Conservation (phyloP, 306 rosid genomes). For the Trifolium pratense region DNA sequence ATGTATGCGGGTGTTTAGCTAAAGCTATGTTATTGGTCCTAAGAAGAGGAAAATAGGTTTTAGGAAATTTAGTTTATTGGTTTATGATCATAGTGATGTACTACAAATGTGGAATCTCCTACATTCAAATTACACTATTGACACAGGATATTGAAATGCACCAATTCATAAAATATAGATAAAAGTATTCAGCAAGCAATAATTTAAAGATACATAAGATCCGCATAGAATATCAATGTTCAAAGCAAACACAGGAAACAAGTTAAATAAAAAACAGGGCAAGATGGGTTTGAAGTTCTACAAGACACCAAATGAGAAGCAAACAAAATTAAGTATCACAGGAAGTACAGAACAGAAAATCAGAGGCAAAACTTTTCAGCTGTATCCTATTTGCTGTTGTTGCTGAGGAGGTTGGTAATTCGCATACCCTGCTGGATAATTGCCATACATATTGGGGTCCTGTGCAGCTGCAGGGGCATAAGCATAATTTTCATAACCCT, state of each 20-base stretch:
- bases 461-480: constrained; percentile 76
- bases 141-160: neutral
- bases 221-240: constrained; percentile 35
- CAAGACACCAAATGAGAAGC: neutral
- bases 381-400: constrained; percentile 83
- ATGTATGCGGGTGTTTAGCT: too few species aligned
- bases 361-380: constrained; percentile 43
- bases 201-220: constrained; percentile 29
- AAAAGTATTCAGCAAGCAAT: constrained; percentile 35
- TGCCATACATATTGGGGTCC: constrained; percentile 82
- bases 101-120: too few species aligned
- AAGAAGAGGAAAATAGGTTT: too few species aligned
- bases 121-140: neutral
- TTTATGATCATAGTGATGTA: too few species aligned
- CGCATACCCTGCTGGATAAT: constrained; percentile 67
- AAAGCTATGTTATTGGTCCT: too few species aligned
- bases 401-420: constrained; percentile 81
- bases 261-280: neutral
- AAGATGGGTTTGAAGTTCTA: constrained; percentile 12
- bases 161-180: neutral
- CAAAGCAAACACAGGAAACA: constrained; percentile 35
- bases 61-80: too few species aligned
- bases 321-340: constrained; percentile 42
- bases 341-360: constrained; percentile 43
- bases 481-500: constrained; percentile 80